These are phyloP conservation scores for Epichloe glyceriae DNA, from an alignment of 2,329 filamentous ascomycete species.

Conservation along the genomic window DNA sequence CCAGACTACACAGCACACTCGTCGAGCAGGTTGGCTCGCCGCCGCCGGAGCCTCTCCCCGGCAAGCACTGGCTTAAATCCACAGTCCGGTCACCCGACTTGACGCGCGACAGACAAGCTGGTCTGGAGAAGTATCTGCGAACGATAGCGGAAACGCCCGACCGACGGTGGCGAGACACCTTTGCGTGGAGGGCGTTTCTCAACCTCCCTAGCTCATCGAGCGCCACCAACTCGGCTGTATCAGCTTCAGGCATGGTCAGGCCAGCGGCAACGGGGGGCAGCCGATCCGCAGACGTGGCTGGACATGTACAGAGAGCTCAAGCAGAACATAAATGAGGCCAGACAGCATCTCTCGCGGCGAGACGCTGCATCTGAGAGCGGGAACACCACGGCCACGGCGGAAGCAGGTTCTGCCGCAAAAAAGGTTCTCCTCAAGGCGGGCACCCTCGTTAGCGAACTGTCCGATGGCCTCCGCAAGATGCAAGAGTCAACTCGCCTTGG, in stretches of 20 bases:
- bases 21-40: conserved; percentile 44
- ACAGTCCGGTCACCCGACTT: conserved; percentile 57
- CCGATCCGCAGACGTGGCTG: conserved; percentile 59
- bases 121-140: conserved; percentile 58
- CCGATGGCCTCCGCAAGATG: conserved; percentile 49
- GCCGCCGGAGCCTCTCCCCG: conserved; percentile 55
- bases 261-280: conserved; percentile 28
- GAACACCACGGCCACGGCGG: conserved; percentile 32
- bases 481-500: conserved; percentile 45
- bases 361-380: conserved; percentile 37
- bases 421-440: conserved; percentile 56
- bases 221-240: conserved; percentile 33
- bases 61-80: conserved; percentile 65
- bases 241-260: conserved; percentile 30
- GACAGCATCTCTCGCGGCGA: conserved; percentile 52
- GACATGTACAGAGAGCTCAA: conserved; percentile 67
- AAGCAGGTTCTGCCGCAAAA: conserved; percentile 64
- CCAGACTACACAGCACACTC: conserved; percentile 50
- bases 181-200: conserved; percentile 60
- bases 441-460: conserved; percentile 48
- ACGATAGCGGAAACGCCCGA: conserved; percentile 63
- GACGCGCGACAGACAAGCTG: conserved; percentile 55
- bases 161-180: conserved; percentile 60
- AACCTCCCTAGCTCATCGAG: conserved; percentile 46
- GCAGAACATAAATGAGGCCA: conserved; percentile 48